Base-by-base conservation (phyloP, 2,329 filamentous ascomycete genomes). In the Blumeriella jaapii region DNA sequence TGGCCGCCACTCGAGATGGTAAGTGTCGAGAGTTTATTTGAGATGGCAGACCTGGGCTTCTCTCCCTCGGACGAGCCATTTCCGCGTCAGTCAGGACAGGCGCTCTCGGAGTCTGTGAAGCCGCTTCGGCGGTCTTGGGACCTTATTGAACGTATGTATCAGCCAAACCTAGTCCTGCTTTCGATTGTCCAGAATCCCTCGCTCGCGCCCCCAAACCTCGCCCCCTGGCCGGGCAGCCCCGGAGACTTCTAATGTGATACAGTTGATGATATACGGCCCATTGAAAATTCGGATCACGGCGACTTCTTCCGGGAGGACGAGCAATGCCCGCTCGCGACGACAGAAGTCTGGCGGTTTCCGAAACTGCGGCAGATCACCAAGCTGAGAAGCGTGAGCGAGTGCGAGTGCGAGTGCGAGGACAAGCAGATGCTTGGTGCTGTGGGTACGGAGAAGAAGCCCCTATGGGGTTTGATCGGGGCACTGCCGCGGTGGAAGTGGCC, bases 231-330 rank as follows among this genome's bases (percentile, higher is more conserved):
- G 38, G 10, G 20, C 10, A 14, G 36, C 42, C 1, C 16, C 36
- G 5, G 38, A 45, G 26, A 33, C 39, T 13, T 40, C 47, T 14
- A 26, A 43, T n/a, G n/a, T n/a, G n/a, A n/a, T n/a, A n/a, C n/a
- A 22, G 34, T 45, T 11, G 47, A 50, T 34, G 45, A 44, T 14
- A 46, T 49, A 10, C 48, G 46, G 2, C 42, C 46, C 5, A 47
- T 50, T 15, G 49, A 49, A 12, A 49, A 50, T 20, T 47, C 42
- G 8, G 24, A 35, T 3, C 46, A 50, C 18, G 48, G 48, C 3
- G 48, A 50, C 18, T 39, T 49, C 19, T 49, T 50, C 33, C 49
- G 44, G 48, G 48, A 46, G 1, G 48, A 49, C 24, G 44, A 49
- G 20, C 36, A 40, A 36, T 49, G 48, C 22, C 42, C 40, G 3